Base-by-base conservation (phyloP, 177 flowering plant species). In the Vitis hybrid region DNA sequence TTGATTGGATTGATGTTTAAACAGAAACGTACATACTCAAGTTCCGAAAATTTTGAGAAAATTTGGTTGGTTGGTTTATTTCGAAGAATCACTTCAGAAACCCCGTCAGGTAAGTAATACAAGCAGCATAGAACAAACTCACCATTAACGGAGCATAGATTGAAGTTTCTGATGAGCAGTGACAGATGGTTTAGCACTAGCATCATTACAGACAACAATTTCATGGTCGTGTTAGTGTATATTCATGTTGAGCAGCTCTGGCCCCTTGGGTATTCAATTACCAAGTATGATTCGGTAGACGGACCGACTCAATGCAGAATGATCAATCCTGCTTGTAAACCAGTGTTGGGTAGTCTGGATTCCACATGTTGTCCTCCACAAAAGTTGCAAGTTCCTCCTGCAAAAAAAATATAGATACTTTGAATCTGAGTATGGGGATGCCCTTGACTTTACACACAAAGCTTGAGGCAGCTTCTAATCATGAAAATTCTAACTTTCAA, bases 361-460 rank as follows among this genome's bases (percentile, higher is more conserved):
- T 71, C 99, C 99, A 93, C 99, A 91, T 95, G 81, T 85, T 95
- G 81, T 83, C 80, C 81, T 81, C 18, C 80, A 95, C 93, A 71
- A 69, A 90, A 6, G 77, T 73, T 4, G 48, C 13, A 50, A 88
- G 76, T 81, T 91, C 97, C 69, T 87, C 97, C 99, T 93, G 87
- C 82, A 82, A 70, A 53, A 70, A 53, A 39, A 34, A 34, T 5
- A 34, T 1, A 34, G 7, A 34, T 34, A 34, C 5, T 34, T 34
- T 34, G 45, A 34, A 34, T 34, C 45, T 34, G 45, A 34, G 0
- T 34, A 34, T 34, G 45, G 45, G 7, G 45, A 34, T 34, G 45
- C 45, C 7, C 45, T 34, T 22, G 26, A 34, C 45, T 34, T 34
- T 34, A 34, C 45, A 6, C 7, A 6, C 45, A 34, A 4, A 34